Base-by-base conservation (phyloP, 192 early-diverging fungal genomes). In the Coemansia sp. region DNA sequence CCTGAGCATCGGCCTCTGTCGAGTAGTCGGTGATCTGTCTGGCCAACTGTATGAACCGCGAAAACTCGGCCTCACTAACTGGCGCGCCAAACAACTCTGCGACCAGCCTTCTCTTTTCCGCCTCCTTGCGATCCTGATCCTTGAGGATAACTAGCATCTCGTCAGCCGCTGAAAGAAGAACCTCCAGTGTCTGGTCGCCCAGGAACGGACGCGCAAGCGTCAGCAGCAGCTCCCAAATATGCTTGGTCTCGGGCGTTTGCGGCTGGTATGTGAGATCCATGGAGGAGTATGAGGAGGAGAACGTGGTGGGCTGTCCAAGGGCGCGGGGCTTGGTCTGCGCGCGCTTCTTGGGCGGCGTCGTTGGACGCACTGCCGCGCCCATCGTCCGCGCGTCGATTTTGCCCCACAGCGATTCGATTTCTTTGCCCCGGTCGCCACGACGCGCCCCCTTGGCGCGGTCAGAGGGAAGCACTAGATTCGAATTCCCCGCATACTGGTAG, bases 391-490 rank as follows among this genome's bases (percentile, higher is more conserved):
- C 78, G 74, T 93, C 86, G 14, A 99, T 88, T 35, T 86, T 83
- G 27, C 95, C 96, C 80, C 85, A 90, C 18, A 99, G 82, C 5
- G 93, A 87, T 74, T 95, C 95, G 38, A 93, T 86, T 63, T 98
- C 96, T n/a, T 95, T 95, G 33, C 90, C 93, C 15, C 94, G 93
- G 65, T 98, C 94, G 74, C 91, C 89, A 4, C 95, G 86, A 26
- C 93, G 88, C 33, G 88, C 86, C 44, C 88, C 75, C 15, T 83
- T 82, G 43, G 88, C 85, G 19, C 97, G 84, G 72, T 96, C 93
- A 14, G 93, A 90, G 35, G 93, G 90, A 26, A 98, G 86, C 4
- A 99, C 97, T 58, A 98, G 83, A 84, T 95, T 99, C n/a, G 93
- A 88, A 73, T 92, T 97, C 15, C 92, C 92, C 6, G 93, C 85